Percentiles rank a stretch among this genome's conserved stretches.
Evolutionary conservation across 768 basidiomycete genomes (phyloP).

Genomic region (Pulveroboletus sp.): DNA sequence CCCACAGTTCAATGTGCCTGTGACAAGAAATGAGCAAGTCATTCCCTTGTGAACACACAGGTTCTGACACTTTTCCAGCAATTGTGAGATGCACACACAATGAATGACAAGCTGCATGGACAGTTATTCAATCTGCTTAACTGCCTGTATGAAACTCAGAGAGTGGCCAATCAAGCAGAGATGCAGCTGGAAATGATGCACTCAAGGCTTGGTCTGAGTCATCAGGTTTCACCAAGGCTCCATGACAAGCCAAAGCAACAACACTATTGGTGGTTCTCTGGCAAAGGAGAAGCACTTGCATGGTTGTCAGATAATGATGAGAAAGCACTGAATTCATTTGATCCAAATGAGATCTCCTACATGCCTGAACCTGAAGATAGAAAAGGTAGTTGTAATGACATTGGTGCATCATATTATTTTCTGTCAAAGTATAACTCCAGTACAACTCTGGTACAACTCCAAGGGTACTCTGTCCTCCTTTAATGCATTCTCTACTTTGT

Average conservation of each 20-base stretch:
- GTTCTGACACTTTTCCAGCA: slow-evolving; percentile 23
- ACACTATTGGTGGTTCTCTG: background rate
- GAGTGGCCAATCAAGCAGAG: slow-evolving; percentile 14
- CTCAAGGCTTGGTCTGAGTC: background rate
- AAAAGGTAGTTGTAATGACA: too few species aligned
- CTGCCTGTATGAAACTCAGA: slow-evolving; percentile 11
- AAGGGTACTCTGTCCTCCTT: too few species aligned
- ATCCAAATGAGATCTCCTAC: too few species aligned
- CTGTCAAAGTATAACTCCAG: too few species aligned
- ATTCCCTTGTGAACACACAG: slow-evolving; percentile 25
- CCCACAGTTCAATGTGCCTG: slow-evolving; percentile 18
- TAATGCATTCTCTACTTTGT: too few species aligned
- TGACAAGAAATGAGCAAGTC: slow-evolving; percentile 23
- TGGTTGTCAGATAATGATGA: slow-evolving; percentile 6
- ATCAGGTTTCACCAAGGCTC: background rate
- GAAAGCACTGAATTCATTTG: too few species aligned
- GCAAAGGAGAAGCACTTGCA: background rate
- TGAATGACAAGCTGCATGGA: slow-evolving; percentile 5
- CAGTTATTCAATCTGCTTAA: slow-evolving; percentile 9
- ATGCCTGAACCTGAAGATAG: too few species aligned
- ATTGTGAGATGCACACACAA: slow-evolving; percentile 24
- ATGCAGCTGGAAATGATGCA: slow-evolving; percentile 12
- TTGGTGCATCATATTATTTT: too few species aligned
- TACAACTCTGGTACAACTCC: too few species aligned
- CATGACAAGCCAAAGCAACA: too few species aligned